Evolutionary conservation across 768 basidiomycete genomes (phyloP), one percentile per base, ranked within the genome.

Genomic region (Trametes meyenii): DNA sequence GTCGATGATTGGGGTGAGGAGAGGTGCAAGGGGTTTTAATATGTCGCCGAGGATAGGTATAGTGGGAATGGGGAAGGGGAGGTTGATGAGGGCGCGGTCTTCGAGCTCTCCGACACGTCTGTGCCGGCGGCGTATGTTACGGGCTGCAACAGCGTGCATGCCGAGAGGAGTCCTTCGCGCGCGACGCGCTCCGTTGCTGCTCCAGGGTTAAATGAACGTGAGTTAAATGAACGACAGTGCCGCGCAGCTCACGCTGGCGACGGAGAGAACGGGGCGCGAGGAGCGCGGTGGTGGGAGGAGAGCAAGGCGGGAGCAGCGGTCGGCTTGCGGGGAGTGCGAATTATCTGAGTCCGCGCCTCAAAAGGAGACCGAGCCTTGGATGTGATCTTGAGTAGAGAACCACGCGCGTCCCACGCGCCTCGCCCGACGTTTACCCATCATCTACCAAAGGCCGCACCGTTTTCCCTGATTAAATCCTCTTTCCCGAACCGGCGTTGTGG

Each of bases 1-100:
- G 40, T 44, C 69, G 24, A 74, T 66, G 59, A 71, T 51, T 7
- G 67, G 67, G 12, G 69, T 67, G 21, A 80, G 40, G 35, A 82
- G 26, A 23, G 78, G 70, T 21, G 62, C 71, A 39, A 78, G 53
- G 5, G 62, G 55, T 36, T 60, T 50, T 16, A 77, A 45, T 10
- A 84, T 23, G 2, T 76, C 72, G n/a, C 70, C 69, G 33, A 79
- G 65, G 29, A 83, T 50, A 2, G 82, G 79, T 39, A 82, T 67
- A 8, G 78, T 74, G 14, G 79, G 78, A 23, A 79, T 46, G 8
- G 78, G 72, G 24, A 78, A 62, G 35, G 78, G 72, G 2, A 79
- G 66, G 38, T 74, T 73, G 42, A 79, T 69, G 62, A 78, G 77
- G 17, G 73, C 72, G 61, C 81, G 79, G 50, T 71, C 73, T 11